Conservation (phyloP, 305 asterid species). For the Lippia alba region DNA sequence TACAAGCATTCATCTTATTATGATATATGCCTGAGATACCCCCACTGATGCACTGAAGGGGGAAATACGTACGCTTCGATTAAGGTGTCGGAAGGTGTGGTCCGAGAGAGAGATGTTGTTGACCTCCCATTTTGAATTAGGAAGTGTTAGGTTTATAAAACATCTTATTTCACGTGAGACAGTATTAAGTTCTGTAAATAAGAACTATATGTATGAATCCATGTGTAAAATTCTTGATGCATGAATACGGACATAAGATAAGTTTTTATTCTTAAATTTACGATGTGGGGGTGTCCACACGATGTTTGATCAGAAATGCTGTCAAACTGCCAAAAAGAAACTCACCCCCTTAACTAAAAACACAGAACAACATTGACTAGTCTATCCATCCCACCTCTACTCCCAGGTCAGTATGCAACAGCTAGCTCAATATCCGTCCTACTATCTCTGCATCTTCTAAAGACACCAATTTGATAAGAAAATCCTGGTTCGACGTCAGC, state of each 20-base stretch:
- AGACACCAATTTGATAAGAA: constrained; percentile 92
- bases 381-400: constrained; percentile 48
- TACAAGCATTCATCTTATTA: constrained; percentile 10
- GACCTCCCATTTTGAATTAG: neutral
- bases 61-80: neutral
- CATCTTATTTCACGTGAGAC: no score
- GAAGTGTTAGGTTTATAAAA: no score
- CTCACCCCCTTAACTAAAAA: no score
- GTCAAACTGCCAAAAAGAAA: no score
- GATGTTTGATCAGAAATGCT: no score
- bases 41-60: constrained; percentile 31
- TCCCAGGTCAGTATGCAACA: constrained; percentile 63
- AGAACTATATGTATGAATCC: no score
- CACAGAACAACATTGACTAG: no score
- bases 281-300: no score
- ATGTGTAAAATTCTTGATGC: no score
- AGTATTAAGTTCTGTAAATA: no score
- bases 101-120: constrained; percentile 29
- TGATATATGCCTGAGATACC: constrained; percentile 1
- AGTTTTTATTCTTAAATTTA: no score
- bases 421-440: constrained; percentile 35
- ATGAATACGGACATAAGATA: no score
- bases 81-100: constrained; percentile 22
- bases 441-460: constrained; percentile 53
- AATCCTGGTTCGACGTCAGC: constrained; percentile 82